Evolutionary conservation across 2,329 filamentous ascomycete species (phyloP).

Genomic region (Trichoderma polysporum): DNA sequence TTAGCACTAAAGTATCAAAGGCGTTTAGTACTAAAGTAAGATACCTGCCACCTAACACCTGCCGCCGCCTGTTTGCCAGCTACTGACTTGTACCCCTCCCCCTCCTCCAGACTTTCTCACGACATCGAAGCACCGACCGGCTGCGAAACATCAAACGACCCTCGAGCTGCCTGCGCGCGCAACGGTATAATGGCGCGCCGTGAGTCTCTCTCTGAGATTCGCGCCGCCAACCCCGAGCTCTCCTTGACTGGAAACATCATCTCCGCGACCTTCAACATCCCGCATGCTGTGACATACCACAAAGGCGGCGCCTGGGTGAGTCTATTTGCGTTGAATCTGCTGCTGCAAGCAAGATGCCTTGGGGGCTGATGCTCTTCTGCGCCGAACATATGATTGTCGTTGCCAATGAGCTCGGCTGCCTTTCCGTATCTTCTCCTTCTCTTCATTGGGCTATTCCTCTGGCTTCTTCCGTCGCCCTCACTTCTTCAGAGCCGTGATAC

Average conservation of each 20-base stretch:
- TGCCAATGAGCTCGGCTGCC: neutral
- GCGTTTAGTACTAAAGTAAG: constrained; percentile 12
- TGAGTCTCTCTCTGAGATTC: constrained; percentile 56
- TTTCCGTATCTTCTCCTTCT: neutral
- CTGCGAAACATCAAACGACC: constrained; percentile 1
- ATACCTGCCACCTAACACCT: constrained; percentile 1
- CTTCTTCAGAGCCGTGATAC: neutral
- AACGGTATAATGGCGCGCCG: constrained; percentile 43
- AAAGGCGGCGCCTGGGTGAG: constrained; percentile 62
- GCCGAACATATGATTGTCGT: neutral
- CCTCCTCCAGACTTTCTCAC: constrained; percentile 14
- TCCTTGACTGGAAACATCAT: constrained; percentile 64
- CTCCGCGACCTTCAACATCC: constrained; percentile 64
- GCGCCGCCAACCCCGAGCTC: constrained; percentile 56
- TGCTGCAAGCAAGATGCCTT: neutral
- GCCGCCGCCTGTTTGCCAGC: neutral
- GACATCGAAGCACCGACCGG: neutral
- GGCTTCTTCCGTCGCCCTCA: neutral
- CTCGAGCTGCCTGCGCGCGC: neutral
- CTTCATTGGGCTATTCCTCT: neutral
- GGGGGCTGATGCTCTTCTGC: neutral
- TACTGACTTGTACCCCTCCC: constrained; percentile 19
- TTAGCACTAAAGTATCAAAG: constrained; percentile 4
- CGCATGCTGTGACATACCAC: constrained; percentile 58
- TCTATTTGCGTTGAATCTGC: constrained; percentile 12